A percentile compares a stretch with the other conserved stretches of the same genome.
phyloP scores from a whole-genome alignment of 345 rosid species.

The Citropsis articulata region DNA sequence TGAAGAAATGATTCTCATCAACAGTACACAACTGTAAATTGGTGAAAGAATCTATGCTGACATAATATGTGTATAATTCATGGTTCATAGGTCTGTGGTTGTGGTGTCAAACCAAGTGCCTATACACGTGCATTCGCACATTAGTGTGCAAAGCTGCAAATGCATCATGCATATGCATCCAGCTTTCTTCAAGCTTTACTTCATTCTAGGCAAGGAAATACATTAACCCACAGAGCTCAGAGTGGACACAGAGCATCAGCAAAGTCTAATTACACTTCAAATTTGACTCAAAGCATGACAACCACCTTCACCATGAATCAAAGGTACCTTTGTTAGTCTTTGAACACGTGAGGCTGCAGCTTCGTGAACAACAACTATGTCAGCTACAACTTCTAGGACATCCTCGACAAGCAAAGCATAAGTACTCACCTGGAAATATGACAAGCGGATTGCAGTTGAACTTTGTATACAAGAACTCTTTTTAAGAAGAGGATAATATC shows the following conservation, averaged over 20 bases:
- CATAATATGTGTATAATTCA: background rate
- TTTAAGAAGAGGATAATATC: background rate
- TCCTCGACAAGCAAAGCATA: slow-evolving; percentile 74
- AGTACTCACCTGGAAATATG: slow-evolving; percentile 66
- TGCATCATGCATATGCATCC: background rate
- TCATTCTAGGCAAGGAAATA: background rate
- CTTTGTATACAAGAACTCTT: background rate
- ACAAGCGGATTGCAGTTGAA: slow-evolving; percentile 3
- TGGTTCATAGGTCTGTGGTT: background rate
- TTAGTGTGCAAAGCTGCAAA: background rate
- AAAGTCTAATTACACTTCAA: background rate
- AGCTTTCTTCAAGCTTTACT: background rate
- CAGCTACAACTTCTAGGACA: slow-evolving; percentile 66
- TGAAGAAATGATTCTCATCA: background rate
- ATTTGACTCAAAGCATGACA: background rate
- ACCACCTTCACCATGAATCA: slow-evolving; percentile 3
- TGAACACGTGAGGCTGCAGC: slow-evolving; percentile 70
- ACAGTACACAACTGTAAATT: background rate
- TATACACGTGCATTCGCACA: background rate
- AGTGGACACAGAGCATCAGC: background rate
- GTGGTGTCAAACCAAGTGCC: background rate
- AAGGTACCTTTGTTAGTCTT: slow-evolving; percentile 71
- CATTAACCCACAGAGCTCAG: background rate
- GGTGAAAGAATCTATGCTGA: background rate
- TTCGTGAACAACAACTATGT: slow-evolving; percentile 69